Percentiles rank a stretch among this genome's conserved stretches.
These are phyloP conservation scores for Thermothielavioides terrestris DNA, from an alignment of 495 filamentous ascomycete species.

Conservation along the genomic window DNA sequence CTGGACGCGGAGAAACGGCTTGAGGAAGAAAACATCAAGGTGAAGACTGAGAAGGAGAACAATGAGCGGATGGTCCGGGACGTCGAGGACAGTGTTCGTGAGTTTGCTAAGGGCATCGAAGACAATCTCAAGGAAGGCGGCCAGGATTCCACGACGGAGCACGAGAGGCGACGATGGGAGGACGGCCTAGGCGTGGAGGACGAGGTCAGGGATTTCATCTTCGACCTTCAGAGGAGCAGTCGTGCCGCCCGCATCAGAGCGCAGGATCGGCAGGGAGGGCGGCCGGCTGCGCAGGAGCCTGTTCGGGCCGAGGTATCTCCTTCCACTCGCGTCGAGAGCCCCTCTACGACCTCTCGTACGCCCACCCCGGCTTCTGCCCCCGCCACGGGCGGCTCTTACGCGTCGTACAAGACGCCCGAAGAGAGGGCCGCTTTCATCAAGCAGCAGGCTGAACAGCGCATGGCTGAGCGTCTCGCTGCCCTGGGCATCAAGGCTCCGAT, in stretches of 20 bases:
- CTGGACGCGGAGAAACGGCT: conserved; percentile 70
- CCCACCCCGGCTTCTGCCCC: conserved; percentile 37
- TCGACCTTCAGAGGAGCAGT: conserved; percentile 80
- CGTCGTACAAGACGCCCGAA: conserved; percentile 79
- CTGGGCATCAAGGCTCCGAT: conserved; percentile 77
- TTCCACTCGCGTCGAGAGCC: conserved; percentile 30
- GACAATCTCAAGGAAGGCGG: conserved; percentile 75
- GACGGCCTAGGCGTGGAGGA: conserved; percentile 95
- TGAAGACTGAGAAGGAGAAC: conserved; percentile 77
- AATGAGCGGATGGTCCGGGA: conserved; percentile 95
- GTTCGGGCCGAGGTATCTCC: conserved; percentile 36
- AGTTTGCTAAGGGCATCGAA: conserved; percentile 75
- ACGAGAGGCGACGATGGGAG: conserved; percentile 91
- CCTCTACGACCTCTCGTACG: conserved; percentile 34
- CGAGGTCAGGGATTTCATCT: conserved; percentile 94
- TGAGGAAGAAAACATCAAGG: conserved; percentile 75
- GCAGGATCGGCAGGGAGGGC: conserved; percentile 50
- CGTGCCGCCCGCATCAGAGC: conserved; percentile 63
- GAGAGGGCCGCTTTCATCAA: conserved; percentile 93
- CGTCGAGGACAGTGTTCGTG: conserved; percentile 93
- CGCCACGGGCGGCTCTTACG: conserved; percentile 50
- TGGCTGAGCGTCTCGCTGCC: conserved; percentile 95
- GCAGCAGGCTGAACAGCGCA: conserved; percentile 91
- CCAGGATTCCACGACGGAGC: conserved; percentile 60
- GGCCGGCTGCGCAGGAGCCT: conserved; percentile 37